Conservation (phyloP, 2,329 filamentous ascomycete species). For the Arthrobotrys conoides region DNA sequence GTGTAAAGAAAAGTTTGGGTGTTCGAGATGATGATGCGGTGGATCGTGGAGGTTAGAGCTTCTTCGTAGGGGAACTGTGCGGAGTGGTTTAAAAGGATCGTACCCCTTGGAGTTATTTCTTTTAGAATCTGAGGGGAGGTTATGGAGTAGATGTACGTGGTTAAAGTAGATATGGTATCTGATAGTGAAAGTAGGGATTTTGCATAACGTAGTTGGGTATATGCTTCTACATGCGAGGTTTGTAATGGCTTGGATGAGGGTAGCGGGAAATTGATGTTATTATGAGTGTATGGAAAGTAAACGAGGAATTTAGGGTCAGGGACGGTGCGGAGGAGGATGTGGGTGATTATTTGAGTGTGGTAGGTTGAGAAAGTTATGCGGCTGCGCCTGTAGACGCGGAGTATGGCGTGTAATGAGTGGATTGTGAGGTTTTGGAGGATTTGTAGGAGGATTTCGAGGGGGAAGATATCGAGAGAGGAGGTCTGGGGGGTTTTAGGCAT, state of each 20-base stretch:
- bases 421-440: constrained; percentile 39
- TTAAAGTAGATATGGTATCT: neutral
- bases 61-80: neutral
- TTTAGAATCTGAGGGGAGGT: neutral
- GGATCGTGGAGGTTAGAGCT: constrained; percentile 15
- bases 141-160: constrained; percentile 5
- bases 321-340: constrained; percentile 22
- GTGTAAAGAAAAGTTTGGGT: constrained; percentile 26
- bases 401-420: neutral
- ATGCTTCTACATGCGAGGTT: constrained; percentile 26
- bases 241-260: neutral
- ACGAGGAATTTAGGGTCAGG: constrained; percentile 14
- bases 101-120: neutral
- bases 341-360: constrained; percentile 39
- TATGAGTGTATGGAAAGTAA: constrained; percentile 26
- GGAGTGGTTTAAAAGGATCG: neutral
- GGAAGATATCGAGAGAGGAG: constrained; percentile 36
- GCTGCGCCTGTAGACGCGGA: constrained; percentile 41
- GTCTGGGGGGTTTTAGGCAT: constrained; percentile 12
- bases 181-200: constrained; percentile 9
- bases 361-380: constrained; percentile 36
- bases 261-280: constrained; percentile 7
- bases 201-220: constrained; percentile 30
- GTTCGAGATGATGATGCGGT: constrained; percentile 26
- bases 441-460: constrained; percentile 35